Evolutionary conservation across 441 rosid species (phyloP), one percentile per base, ranked within the genome.

Genomic region (Pelargonium cotyledonis): DNA sequence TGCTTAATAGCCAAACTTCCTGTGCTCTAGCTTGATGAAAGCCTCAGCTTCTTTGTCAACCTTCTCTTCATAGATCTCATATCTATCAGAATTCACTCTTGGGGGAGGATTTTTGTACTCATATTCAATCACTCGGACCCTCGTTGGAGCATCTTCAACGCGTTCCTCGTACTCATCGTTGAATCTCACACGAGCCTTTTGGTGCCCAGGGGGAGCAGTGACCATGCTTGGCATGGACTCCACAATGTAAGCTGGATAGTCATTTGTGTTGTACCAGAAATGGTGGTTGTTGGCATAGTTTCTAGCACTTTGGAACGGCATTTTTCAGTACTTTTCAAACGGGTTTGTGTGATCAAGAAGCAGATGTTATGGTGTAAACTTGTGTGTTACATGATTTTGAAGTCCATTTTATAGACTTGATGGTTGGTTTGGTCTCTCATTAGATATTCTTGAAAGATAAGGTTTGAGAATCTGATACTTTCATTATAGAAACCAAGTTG

Each of bases 21-120:
- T 57, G 63, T 57, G 63, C 63, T 57, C 63, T 1, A 57, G 14
- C 14, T 57, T 57, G 63, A 57, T 57, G 0, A 57, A 57, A 1
- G 19, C 63, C 63, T 57, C 63, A 57, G 63, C 63, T 19, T 57
- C 63, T 19, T 1, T 57, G 63, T 57, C 63, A 19, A 57, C 63
- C 63, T 57, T 57, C 29, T 57, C 63, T 14, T 47, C 53, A 11
- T 47, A 47, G 14, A 47, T 11, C 35, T 31, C 35, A 31, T 31
- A 31, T 31, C 35, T 31, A 6, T 1, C 58, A 51, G 19, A 51
- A 51, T n/a, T n/a, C 58, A 51, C 62, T 55, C 62, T 55, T 18
- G 62, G 29, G 9, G 62, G 62, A 55, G 61, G 23, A 16, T 19
- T 55, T 5, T 16, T 16, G 62, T 55, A 55, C 62, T 55, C 62